phyloP scores from a whole-genome alignment of 2,329 filamentous ascomycete genomes.

The Fusarium clavum region DNA sequence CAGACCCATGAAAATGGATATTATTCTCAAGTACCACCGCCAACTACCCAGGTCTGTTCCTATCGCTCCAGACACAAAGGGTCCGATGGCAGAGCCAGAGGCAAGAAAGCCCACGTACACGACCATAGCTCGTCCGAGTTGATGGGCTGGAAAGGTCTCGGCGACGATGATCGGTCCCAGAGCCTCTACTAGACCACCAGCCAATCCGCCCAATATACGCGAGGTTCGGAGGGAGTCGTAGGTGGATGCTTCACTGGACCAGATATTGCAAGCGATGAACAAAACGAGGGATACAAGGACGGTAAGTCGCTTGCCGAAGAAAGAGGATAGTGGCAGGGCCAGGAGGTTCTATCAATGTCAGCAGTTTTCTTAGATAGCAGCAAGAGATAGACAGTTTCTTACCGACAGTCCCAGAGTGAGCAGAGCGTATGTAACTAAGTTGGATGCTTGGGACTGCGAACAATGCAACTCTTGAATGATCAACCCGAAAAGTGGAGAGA shows the following conservation, averaged over 20 bases:
- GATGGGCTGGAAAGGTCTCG: slow-evolving; percentile 1
- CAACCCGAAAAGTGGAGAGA: slow-evolving; percentile 8
- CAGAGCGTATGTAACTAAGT: not conserved
- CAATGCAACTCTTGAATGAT: slow-evolving; percentile 14
- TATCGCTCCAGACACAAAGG: not conserved
- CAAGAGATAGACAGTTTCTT: not conserved
- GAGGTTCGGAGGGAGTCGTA: slow-evolving; percentile 3
- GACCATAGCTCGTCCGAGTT: slow-evolving; percentile 7
- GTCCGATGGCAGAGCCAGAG: not conserved
- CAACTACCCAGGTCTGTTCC: not conserved
- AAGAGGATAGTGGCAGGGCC: not conserved
- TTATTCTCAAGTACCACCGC: slow-evolving; percentile 17
- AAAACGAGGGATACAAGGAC: not conserved
- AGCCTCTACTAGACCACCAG: slow-evolving; percentile 9
- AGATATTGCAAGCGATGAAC: slow-evolving; percentile 10
- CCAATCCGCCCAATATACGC: slow-evolving; percentile 5
- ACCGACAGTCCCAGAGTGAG: slow-evolving; percentile 9
- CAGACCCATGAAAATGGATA: not conserved
- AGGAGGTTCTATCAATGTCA: slow-evolving; percentile 2
- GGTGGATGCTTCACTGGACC: not conserved
- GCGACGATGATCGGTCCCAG: slow-evolving; percentile 18
- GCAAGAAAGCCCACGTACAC: slow-evolving; percentile 15
- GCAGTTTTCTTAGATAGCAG: not conserved
- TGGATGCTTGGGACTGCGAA: not conserved
- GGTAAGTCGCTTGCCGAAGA: slow-evolving; percentile 4